phyloP scores from a whole-genome alignment of 2,329 filamentous ascomycete genomes.

The Teratosphaeria epicoccoides region DNA sequence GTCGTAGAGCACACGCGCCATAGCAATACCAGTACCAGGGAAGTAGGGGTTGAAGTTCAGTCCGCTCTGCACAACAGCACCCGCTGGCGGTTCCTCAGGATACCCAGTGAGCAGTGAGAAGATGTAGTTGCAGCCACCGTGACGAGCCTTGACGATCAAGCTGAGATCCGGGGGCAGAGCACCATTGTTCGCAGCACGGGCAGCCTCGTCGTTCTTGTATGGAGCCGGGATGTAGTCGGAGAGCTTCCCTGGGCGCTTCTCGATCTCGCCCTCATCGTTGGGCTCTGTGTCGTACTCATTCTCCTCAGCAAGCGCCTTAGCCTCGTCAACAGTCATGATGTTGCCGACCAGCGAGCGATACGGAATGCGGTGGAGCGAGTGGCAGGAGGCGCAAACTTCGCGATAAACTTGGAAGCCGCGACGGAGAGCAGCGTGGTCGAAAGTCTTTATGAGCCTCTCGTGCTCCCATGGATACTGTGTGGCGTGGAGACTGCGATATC shows the following conservation, averaged over 20 bases:
- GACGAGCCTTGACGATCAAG: slow-evolving; percentile 93
- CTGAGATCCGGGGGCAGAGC: slow-evolving; percentile 94
- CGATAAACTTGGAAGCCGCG: slow-evolving; percentile 99
- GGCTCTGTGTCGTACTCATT: slow-evolving; percentile 98
- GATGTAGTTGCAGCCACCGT: slow-evolving; percentile 98
- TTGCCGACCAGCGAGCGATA: slow-evolving; percentile 86
- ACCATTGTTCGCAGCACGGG: slow-evolving; percentile 95
- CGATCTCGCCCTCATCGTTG: slow-evolving; percentile 94
- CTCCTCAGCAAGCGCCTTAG: slow-evolving; percentile 93
- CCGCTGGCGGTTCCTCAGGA: slow-evolving; percentile 88
- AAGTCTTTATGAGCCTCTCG: slow-evolving; percentile 83
- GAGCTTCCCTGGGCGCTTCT: slow-evolving; percentile 96
- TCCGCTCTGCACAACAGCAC: slow-evolving; percentile 71
- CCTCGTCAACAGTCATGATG: slow-evolving; percentile 92
- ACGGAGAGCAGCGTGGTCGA: slow-evolving; percentile 93
- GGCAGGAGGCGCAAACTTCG: slow-evolving; percentile 95
- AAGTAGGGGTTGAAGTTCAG: slow-evolving; percentile 99
- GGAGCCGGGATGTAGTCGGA: slow-evolving; percentile 91
- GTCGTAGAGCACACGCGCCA: slow-evolving; percentile 97
- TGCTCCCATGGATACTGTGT: slow-evolving; percentile 95
- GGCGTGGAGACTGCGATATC: slow-evolving; percentile 63
- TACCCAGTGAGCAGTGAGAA: slow-evolving; percentile 95
- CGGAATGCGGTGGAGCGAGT: slow-evolving; percentile 88
- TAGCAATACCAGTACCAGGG: slow-evolving; percentile 96
- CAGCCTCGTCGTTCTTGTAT: slow-evolving; percentile 99